These are phyloP conservation scores for Elaeis guineensis DNA, from an alignment of 176 grass and related monocot species.

Conservation along the genomic window DNA sequence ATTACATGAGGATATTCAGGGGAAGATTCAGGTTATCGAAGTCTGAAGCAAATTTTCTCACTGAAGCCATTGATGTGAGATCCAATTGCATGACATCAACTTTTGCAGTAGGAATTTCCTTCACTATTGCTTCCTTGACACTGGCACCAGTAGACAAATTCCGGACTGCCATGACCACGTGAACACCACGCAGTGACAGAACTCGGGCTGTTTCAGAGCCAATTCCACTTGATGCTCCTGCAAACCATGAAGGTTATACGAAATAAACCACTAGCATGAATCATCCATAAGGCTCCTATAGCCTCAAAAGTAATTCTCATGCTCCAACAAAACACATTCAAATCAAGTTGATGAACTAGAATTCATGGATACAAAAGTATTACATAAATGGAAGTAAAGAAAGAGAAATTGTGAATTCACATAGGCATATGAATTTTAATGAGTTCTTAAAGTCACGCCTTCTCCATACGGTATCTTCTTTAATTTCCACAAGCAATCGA, in stretches of 20 bases:
- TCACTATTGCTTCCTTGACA: slow-evolving; percentile 40
- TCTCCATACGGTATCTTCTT: too few relatives aligned
- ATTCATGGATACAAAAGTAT: too few relatives aligned
- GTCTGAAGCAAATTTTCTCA: slow-evolving; percentile 55
- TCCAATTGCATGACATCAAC: slow-evolving; percentile 75
- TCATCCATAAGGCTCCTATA: too few relatives aligned
- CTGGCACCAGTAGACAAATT: slow-evolving; percentile 31
- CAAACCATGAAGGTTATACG: background rate
- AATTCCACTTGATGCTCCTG: slow-evolving; percentile 86
- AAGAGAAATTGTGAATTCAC: too few relatives aligned
- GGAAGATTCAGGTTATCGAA: slow-evolving; percentile 45
- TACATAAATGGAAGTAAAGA: too few relatives aligned
- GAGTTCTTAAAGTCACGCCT: too few relatives aligned
- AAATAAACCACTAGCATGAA: background rate
- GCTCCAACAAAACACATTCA: too few relatives aligned
- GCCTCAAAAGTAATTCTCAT: too few relatives aligned
- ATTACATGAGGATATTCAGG: slow-evolving; percentile 86
- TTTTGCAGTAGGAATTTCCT: slow-evolving; percentile 36
- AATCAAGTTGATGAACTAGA: too few relatives aligned
- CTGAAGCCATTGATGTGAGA: slow-evolving; percentile 63
- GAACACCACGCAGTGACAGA: slow-evolving; percentile 63
- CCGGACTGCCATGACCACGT: slow-evolving; percentile 73
- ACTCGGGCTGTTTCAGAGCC: slow-evolving; percentile 57
- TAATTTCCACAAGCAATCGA: too few relatives aligned
- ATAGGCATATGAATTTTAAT: too few relatives aligned